phyloP scores from a whole-genome alignment of 2,329 filamentous ascomycete genomes.

The Hymenoscyphus infarciens region DNA sequence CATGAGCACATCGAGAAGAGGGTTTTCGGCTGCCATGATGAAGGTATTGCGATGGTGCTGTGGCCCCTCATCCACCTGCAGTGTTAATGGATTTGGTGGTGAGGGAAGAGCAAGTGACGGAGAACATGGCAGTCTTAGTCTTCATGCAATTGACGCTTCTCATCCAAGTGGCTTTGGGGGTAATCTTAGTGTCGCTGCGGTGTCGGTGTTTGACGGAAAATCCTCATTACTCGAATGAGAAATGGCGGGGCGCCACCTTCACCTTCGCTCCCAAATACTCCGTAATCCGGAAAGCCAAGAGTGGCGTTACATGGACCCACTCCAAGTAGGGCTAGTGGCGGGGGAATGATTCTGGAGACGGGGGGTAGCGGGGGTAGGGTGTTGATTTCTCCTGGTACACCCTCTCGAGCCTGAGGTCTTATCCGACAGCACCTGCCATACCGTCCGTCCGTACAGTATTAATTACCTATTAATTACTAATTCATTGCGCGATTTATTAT shows the following conservation, averaged over 20 bases:
- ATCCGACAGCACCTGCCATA: too few species aligned
- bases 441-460: too few species aligned
- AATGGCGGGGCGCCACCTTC: too few species aligned
- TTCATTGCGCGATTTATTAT: slow-evolving; percentile 9
- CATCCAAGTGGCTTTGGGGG: background rate
- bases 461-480: too few species aligned
- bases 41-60: background rate
- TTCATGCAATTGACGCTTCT: too few species aligned
- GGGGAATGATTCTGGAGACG: slow-evolving; percentile 3
- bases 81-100: slow-evolving; percentile 6
- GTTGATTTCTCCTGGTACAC: background rate
- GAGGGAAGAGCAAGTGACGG: slow-evolving; percentile 9
- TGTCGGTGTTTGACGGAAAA: slow-evolving; percentile 15
- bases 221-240: slow-evolving; percentile 1
- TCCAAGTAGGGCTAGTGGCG: background rate
- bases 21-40: slow-evolving; percentile 13
- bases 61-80: background rate
- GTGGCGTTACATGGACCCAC: background rate
- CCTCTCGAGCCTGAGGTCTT: too few species aligned
- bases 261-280: slow-evolving; percentile 7
- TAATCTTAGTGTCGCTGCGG: background rate
- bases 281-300: slow-evolving; percentile 22
- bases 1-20: slow-evolving; percentile 35
- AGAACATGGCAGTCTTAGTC: too few species aligned
- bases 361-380: background rate